Percentiles rank a stretch among this genome's conserved stretches.
Evolutionary conservation across 495 filamentous ascomycete species (phyloP).

Genomic region (Podospora comata): DNA sequence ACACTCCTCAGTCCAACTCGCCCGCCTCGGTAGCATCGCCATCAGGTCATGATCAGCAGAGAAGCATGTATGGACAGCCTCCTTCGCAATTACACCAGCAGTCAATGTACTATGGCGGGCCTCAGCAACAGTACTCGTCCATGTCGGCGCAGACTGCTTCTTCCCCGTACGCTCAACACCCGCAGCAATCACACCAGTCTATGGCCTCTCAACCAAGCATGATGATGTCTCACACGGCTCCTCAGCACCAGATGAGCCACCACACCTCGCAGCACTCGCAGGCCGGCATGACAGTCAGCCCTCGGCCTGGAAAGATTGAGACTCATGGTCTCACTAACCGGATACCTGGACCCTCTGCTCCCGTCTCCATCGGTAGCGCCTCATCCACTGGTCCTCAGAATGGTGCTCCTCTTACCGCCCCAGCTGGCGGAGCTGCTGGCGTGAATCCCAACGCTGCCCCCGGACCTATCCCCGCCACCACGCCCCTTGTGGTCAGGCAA

Average conservation of each 20-base stretch:
- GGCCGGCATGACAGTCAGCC: conserved; percentile 58
- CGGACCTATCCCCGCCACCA: conserved; percentile 98
- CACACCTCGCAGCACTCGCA: conserved; percentile 47
- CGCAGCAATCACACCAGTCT: conserved; percentile 63
- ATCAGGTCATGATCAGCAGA: conserved; percentile 82
- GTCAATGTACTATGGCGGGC: conserved; percentile 62
- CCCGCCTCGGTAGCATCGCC: conserved; percentile 93
- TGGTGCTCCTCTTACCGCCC: conserved; percentile 51
- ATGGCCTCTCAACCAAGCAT: conserved; percentile 53
- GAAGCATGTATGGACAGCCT: conserved; percentile 78
- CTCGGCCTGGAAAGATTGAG: conserved; percentile 58
- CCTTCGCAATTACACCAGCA: conserved; percentile 75
- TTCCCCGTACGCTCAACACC: conserved; percentile 74
- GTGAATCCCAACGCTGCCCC: conserved; percentile 89
- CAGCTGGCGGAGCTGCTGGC: conserved; percentile 41
- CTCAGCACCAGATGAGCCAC: conserved; percentile 49
- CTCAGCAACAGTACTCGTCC: conserved; percentile 61
- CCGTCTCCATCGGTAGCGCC: conserved; percentile 48
- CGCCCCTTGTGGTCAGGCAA: conserved; percentile 88
- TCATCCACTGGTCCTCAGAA: conserved; percentile 45
- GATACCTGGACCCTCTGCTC: conserved; percentile 52
- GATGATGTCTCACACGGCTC: conserved; percentile 57
- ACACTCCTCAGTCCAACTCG: conserved; percentile 93
- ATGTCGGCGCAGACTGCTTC: conserved; percentile 62
- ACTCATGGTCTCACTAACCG: conserved; percentile 54